Conservation (phyloP, 257 asterid genomes). For the Nicotiana benthamiana region DNA sequence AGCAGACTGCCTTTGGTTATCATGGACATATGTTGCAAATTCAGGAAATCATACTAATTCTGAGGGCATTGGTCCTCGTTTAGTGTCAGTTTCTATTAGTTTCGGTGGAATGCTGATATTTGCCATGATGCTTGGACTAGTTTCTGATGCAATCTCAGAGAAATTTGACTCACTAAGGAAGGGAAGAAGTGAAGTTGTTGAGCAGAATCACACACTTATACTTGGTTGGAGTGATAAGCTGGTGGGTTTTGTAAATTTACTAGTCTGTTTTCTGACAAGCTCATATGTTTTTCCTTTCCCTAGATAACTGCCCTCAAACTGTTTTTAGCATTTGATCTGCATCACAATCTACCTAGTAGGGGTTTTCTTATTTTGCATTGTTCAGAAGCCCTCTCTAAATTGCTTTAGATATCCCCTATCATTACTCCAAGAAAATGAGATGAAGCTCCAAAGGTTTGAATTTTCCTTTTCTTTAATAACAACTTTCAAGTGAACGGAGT, state of each 20-base stretch:
- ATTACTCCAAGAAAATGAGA: neutral
- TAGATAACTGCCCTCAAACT: neutral
- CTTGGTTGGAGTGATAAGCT: constrained; percentile 96
- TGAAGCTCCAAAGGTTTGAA: neutral
- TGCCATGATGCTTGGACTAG: constrained; percentile 97
- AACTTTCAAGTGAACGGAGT: neutral
- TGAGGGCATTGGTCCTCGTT: constrained; percentile 66
- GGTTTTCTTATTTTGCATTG: neutral
- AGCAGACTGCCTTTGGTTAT: constrained; percentile 76
- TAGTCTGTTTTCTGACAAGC: neutral
- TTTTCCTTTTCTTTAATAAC: neutral
- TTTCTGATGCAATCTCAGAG: constrained; percentile 89
- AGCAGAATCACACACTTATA: constrained; percentile 74
- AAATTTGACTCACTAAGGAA: constrained; percentile 87
- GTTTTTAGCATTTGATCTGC: neutral
- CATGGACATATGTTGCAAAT: constrained; percentile 82
- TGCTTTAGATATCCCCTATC: neutral
- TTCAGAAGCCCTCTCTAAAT: neutral
- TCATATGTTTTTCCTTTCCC: neutral
- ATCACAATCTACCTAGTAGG: neutral
- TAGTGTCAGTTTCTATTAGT: constrained; percentile 72
- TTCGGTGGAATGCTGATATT: constrained; percentile 95
- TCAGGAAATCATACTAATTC: constrained; percentile 80
- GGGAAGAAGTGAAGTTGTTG: constrained; percentile 95
- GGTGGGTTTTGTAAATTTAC: constrained; percentile 32